Percentiles rank a stretch among this genome's conserved stretches.
Conservation (phyloP, 306 rosid genomes). For the Citrullus amarus region DNA sequence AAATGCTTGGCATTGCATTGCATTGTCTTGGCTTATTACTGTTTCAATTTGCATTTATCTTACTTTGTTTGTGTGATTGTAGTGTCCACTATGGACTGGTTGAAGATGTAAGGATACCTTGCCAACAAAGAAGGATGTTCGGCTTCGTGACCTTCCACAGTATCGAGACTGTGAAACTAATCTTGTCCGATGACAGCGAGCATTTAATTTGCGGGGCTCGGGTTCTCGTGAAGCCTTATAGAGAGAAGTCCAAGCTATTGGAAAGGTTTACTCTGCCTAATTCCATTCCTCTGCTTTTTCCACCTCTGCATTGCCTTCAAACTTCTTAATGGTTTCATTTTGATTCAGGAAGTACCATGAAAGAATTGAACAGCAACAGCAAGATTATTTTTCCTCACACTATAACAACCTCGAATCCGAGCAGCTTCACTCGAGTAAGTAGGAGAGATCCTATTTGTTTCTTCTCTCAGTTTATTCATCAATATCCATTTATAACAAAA, state of each 20-base stretch:
- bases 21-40: not conserved
- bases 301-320: not conserved
- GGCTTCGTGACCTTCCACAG: conserved; percentile 74
- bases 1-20: conserved; percentile 9
- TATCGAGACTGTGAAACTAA: conserved; percentile 51
- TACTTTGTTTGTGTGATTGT: not conserved
- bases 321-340: not conserved
- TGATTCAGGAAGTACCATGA: conserved; percentile 53
- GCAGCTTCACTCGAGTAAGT: conserved; percentile 42
- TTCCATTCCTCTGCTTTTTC: not conserved
- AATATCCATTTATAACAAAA: not conserved
- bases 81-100: conserved; percentile 54
- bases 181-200: conserved; percentile 59
- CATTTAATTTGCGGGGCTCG: conserved; percentile 65
- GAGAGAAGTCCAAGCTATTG: conserved; percentile 59
- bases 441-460: not conserved
- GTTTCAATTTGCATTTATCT: not conserved
- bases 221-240: conserved; percentile 75
- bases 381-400: conserved; percentile 18
- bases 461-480: not conserved
- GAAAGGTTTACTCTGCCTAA: conserved; percentile 26
- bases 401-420: conserved; percentile 31
- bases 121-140: conserved; percentile 72
- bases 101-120: conserved; percentile 84
- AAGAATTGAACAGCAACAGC: conserved; percentile 24